These are phyloP conservation scores for Scheffersomyces stipitis DNA, from an alignment of 805 yeast species.

Conservation along the genomic window DNA sequence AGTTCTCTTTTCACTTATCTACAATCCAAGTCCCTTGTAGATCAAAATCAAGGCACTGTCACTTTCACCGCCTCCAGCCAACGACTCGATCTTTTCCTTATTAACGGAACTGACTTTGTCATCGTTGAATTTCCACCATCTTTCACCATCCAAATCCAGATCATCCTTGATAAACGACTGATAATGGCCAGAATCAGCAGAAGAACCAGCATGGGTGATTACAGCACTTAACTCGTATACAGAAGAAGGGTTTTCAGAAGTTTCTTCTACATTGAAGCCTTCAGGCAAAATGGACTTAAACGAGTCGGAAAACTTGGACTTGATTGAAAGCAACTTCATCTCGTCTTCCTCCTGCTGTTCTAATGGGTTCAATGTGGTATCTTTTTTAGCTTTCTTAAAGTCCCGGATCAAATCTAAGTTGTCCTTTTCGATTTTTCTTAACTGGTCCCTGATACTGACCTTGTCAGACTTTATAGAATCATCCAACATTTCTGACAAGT, in stretches of 20 bases:
- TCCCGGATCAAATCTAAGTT: slow-evolving; percentile 71
- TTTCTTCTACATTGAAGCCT: slow-evolving; percentile 21
- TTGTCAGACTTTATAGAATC: slow-evolving; percentile 70
- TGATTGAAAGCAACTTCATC: slow-evolving; percentile 47
- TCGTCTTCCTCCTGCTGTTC: slow-evolving; percentile 58
- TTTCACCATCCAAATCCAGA: slow-evolving; percentile 59
- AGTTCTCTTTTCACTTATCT: no score
- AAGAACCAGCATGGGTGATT: slow-evolving; percentile 91
- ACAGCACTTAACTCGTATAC: slow-evolving; percentile 81
- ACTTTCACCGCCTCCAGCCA: slow-evolving; percentile 98
- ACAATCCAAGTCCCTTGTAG: slow-evolving; percentile 77
- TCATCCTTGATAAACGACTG: slow-evolving; percentile 83
- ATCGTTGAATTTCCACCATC: slow-evolving; percentile 95
- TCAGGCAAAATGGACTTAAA: slow-evolving; percentile 44
- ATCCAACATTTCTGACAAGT: slow-evolving; percentile 80
- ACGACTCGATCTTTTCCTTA: slow-evolving; percentile 75
- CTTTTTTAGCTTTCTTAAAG: slow-evolving; percentile 60
- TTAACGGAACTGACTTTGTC: slow-evolving; percentile 79
- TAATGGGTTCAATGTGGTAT: slow-evolving; percentile 40
- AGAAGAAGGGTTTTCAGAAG: slow-evolving; percentile 83
- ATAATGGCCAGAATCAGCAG: slow-evolving; percentile 97
- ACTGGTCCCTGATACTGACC: slow-evolving; percentile 70
- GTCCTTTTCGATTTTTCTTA: slow-evolving; percentile 73
- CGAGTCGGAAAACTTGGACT: slow-evolving; percentile 51
- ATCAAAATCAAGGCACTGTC: slow-evolving; percentile 90